Conservation (phyloP, 2,329 filamentous ascomycete genomes). For the Domatiomyces catenatus region DNA sequence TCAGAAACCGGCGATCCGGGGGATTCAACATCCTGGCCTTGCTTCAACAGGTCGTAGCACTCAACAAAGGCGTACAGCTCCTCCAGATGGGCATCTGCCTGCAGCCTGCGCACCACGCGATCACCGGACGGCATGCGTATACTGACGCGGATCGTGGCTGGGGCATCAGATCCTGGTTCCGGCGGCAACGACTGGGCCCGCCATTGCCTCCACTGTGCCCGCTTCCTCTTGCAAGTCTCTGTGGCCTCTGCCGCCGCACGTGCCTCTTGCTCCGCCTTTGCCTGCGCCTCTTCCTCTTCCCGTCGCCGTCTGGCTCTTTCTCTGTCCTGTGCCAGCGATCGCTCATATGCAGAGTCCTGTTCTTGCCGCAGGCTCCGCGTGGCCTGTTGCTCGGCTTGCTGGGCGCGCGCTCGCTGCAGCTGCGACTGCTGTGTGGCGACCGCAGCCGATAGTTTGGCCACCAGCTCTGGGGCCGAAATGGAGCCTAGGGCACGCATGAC, state of each 20-base stretch:
- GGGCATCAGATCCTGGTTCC: conserved; percentile 51
- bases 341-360: conserved; percentile 87
- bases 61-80: conserved; percentile 95
- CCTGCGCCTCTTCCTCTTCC: conserved; percentile 54
- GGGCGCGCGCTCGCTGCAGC: conserved; percentile 57
- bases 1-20: conserved; percentile 29
- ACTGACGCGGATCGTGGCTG: conserved; percentile 57
- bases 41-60: conserved; percentile 55
- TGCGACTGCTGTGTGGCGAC: conserved; percentile 64
- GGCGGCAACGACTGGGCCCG: conserved; percentile 49
- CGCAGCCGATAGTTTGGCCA: conserved; percentile 57
- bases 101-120: conserved; percentile 63
- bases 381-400: conserved; percentile 64
- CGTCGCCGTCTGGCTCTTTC: conserved; percentile 63
- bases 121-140: conserved; percentile 50
- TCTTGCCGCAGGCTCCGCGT: conserved; percentile 68
- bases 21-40: conserved; percentile 17
- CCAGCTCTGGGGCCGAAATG: conserved; percentile 52
- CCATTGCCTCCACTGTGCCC: conserved; percentile 66
- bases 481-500: conserved; percentile 64
- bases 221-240: conserved; percentile 39
- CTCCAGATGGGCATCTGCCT: conserved; percentile 54
- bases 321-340: conserved; percentile 72
- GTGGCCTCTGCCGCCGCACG: conserved; percentile 29
- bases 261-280: conserved; percentile 49